phyloP scores from a whole-genome alignment of 805 yeast species.

The Candida suzukii region DNA sequence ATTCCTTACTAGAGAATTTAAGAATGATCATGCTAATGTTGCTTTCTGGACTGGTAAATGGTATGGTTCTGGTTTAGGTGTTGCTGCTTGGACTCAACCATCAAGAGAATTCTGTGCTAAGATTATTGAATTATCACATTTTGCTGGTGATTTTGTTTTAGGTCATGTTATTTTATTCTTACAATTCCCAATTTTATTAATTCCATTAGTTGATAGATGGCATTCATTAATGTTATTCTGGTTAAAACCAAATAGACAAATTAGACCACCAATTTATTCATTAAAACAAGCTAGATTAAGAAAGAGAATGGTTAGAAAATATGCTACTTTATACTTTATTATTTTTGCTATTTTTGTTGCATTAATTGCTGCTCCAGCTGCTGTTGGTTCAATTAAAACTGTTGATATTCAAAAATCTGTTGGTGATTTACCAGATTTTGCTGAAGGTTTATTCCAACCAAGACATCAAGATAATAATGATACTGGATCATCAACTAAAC shows the following conservation, averaged over 20 bases:
- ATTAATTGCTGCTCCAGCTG: constrained; percentile 90
- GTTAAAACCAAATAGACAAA: constrained; percentile 95
- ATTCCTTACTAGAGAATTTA: constrained; percentile 89
- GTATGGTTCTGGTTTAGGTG: constrained; percentile 92
- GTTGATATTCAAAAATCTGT: constrained; percentile 32
- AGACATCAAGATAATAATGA: constrained; percentile 76
- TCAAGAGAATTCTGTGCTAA: constrained; percentile 92
- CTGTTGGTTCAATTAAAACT: constrained; percentile 41
- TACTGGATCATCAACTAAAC: constrained; percentile 49
- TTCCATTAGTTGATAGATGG: constrained; percentile 93
- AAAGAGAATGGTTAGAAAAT: constrained; percentile 95
- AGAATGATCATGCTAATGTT: constrained; percentile 89
- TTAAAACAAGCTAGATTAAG: constrained; percentile 93
- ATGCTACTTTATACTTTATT: constrained; percentile 71
- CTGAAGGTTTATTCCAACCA: constrained; percentile 82
- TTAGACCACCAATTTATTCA: constrained; percentile 96
- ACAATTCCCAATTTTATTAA: constrained; percentile 78
- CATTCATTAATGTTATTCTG: constrained; percentile 98
- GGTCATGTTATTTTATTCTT: constrained; percentile 85
- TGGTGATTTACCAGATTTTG: constrained; percentile 25
- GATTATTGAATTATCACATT: constrained; percentile 88
- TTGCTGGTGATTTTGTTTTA: constrained; percentile 92
- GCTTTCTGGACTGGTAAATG: constrained; percentile 99
- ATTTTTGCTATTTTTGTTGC: constrained; percentile 65
- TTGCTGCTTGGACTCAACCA: constrained; percentile 94